These are phyloP conservation scores for Blastocystis hominis DNA, from an alignment of 352 stramenopile genomes.

Conservation along the genomic window DNA sequence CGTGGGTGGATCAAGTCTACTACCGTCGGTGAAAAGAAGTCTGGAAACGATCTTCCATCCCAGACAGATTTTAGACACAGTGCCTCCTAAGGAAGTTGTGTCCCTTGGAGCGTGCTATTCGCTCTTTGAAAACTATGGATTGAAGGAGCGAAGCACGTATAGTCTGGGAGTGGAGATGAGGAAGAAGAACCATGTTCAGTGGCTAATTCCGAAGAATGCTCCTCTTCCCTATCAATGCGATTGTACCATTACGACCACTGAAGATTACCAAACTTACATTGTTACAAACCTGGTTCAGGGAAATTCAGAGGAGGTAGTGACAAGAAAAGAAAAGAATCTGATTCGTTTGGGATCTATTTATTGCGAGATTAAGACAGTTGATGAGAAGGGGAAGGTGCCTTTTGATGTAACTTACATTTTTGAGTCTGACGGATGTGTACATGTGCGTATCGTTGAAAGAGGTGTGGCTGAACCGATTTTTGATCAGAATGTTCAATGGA, in stretches of 20 bases:
- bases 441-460: background rate
- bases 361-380: background rate
- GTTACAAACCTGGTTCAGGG: background rate
- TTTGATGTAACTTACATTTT: background rate
- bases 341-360: background rate
- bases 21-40: conserved; percentile 88
- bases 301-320: background rate
- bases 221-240: background rate
- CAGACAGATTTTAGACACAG: conserved; percentile 77
- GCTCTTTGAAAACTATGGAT: background rate
- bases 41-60: conserved; percentile 96
- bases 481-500: background rate
- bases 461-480: background rate
- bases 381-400: background rate
- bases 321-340: background rate
- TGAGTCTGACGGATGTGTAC: background rate
- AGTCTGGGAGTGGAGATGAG: background rate
- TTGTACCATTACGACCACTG: background rate
- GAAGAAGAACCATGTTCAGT: background rate
- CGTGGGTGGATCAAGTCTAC: conserved; percentile 93
- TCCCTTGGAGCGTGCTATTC: conserved; percentile 79
- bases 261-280: background rate
- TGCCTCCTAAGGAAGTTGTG: conserved; percentile 95
- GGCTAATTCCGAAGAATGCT: background rate
- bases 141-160: background rate